Percentiles rank a stretch among this genome's conserved stretches.
Evolutionary conservation across 352 stramenopile species (phyloP).

Genomic region (Plasmopara muralis): DNA sequence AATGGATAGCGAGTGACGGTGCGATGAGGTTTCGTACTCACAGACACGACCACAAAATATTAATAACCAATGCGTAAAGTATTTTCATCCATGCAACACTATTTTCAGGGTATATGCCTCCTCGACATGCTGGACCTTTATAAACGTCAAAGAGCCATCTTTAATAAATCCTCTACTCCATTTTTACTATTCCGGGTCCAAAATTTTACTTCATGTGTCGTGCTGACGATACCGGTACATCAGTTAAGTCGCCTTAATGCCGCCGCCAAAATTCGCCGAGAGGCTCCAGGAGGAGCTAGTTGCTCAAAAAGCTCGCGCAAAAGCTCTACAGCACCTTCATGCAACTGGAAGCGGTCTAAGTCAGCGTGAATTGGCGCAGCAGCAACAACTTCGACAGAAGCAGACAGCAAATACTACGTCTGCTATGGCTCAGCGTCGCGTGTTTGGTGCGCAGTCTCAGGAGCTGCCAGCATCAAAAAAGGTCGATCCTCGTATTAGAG

Average conservation of each 20-base stretch:
- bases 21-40: conserved; percentile 7
- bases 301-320: conserved; percentile 54
- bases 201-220: no score
- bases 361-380: conserved; percentile 50
- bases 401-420: conserved; percentile 42
- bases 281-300: conserved; percentile 53
- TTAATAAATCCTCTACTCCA: no score
- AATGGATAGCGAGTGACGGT: no score
- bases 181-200: no score
- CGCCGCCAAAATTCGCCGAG: conserved; percentile 10
- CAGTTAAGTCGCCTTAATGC: background rate
- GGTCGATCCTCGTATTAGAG: conserved; percentile 41
- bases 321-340: conserved; percentile 56
- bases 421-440: conserved; percentile 30
- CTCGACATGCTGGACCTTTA: no score
- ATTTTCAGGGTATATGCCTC: no score
- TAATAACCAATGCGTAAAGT: no score
- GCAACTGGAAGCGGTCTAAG: conserved; percentile 58
- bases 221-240: no score
- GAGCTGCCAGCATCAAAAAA: conserved; percentile 12
- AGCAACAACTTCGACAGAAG: conserved; percentile 51
- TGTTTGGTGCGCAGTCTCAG: conserved; percentile 14
- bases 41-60: conserved; percentile 18
- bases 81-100: no score
- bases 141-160: no score